Evolutionary conservation across 257 asterid genomes (phyloP).

Genomic region (Paulownia fortunei): DNA sequence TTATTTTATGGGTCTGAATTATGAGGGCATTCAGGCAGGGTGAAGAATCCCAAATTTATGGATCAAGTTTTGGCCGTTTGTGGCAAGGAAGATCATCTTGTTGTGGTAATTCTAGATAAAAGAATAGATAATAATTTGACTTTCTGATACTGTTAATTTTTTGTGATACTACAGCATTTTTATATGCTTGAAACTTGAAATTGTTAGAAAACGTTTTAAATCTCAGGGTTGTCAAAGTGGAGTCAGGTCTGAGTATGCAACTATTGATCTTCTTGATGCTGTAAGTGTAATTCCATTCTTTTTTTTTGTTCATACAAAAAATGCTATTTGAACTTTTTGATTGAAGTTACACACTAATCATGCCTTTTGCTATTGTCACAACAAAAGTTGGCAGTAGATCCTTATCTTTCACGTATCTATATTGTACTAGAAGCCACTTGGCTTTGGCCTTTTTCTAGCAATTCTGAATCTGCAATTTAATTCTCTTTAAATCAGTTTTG

Average conservation of each 20-base stretch:
- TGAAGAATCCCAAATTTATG: slow-evolving; percentile 72
- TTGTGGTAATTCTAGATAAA: slow-evolving; percentile 56
- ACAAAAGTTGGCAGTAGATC: too few relatives aligned
- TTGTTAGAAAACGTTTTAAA: not conserved
- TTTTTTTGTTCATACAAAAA: not conserved
- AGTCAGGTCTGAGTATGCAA: slow-evolving; percentile 77
- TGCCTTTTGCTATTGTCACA: too few relatives aligned
- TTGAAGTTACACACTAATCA: not conserved
- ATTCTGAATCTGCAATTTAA: too few relatives aligned
- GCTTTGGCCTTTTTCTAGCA: too few relatives aligned
- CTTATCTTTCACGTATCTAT: too few relatives aligned
- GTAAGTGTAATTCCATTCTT: slow-evolving; percentile 44
- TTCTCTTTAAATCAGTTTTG: too few relatives aligned
- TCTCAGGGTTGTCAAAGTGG: slow-evolving; percentile 90
- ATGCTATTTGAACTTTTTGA: not conserved
- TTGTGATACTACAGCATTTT: not conserved
- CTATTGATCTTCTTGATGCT: slow-evolving; percentile 66
- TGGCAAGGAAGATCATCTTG: slow-evolving; percentile 61
- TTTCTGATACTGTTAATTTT: not conserved
- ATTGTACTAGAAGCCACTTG: too few relatives aligned
- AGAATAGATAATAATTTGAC: not conserved
- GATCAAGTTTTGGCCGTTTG: slow-evolving; percentile 59
- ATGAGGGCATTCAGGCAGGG: slow-evolving; percentile 59
- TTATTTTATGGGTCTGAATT: not conserved
- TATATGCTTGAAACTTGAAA: not conserved